Percentiles rank a stretch among this genome's conserved stretches.
Evolutionary conservation across 306 rosid species (phyloP).

Genomic region (Quercus berberidifolia): DNA sequence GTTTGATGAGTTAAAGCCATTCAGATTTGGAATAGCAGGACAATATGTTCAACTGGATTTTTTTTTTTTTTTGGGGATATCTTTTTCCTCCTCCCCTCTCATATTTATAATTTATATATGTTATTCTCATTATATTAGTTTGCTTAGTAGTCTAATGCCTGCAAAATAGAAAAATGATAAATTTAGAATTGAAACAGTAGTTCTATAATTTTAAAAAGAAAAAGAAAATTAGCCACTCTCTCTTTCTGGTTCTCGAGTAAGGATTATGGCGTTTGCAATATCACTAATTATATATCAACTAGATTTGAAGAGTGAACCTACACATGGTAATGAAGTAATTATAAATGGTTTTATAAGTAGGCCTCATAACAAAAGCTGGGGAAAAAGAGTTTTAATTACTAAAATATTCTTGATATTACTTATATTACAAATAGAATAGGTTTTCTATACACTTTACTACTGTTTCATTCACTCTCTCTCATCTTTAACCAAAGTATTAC

Average conservation of each 20-base stretch:
- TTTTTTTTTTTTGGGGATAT: neutral
- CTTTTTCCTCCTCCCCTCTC: neutral
- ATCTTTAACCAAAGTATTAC: too few species aligned
- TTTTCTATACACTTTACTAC: too few species aligned
- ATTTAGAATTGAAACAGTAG: neutral
- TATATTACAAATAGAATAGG: too few species aligned
- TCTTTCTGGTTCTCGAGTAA: neutral
- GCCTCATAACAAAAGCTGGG: too few species aligned
- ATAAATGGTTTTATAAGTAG: too few species aligned
- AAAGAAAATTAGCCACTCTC: neutral
- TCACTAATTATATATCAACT: neutral
- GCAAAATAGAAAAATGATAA: neutral
- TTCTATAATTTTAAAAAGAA: neutral
- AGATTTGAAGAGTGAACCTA: too few species aligned
- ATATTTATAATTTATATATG: neutral
- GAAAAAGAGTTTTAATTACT: too few species aligned
- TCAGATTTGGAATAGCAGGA: neutral
- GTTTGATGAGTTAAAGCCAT: conserved; percentile 12
- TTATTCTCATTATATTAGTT: neutral
- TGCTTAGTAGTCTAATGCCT: neutral
- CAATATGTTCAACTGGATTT: neutral
- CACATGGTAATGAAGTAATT: too few species aligned
- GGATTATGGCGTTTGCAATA: neutral
- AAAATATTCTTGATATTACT: too few species aligned
- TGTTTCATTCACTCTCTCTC: too few species aligned